A percentile compares a stretch with the other conserved stretches of the same genome.
phyloP scores from a whole-genome alignment of 371 early-diverging fungal species.

The Mucor racemosus region DNA sequence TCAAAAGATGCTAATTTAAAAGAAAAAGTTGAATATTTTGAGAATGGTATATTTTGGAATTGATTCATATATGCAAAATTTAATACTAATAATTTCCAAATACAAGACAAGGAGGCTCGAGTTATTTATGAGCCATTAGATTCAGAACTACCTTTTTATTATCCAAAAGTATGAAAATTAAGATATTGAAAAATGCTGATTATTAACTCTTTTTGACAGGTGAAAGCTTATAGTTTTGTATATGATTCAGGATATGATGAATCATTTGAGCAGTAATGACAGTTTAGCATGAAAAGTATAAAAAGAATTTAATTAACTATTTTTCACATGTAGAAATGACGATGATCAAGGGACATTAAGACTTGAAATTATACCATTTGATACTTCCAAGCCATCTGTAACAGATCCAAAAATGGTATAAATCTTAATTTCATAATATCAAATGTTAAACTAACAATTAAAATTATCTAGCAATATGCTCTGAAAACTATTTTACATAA shows the following conservation, averaged over 20 bases:
- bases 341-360: constrained; percentile 25
- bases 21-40: constrained; percentile 48
- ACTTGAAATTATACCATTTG: constrained; percentile 39
- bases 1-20: constrained; percentile 54
- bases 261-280: constrained; percentile 1
- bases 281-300: background rate
- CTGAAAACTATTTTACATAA: constrained; percentile 69
- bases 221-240: constrained; percentile 51
- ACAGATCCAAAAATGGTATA: constrained; percentile 58
- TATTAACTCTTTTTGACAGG: constrained; percentile 18
- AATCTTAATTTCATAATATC: background rate
- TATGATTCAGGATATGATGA: constrained; percentile 18
- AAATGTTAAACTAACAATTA: background rate
- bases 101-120: constrained; percentile 20
- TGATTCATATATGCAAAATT: background rate
- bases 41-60: constrained; percentile 20
- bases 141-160: constrained; percentile 68
- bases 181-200: background rate
- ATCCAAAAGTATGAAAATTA: constrained; percentile 63
- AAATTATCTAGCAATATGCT: constrained; percentile 54
- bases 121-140: constrained; percentile 34
- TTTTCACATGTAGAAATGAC: constrained; percentile 4
- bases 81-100: background rate
- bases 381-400: constrained; percentile 14
- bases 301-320: constrained; percentile 7